Evolutionary conservation across 176 grass and related monocot species (phyloP), one percentile per base, ranked within the genome.

Genomic region (Eremochloa ophiuroides): DNA sequence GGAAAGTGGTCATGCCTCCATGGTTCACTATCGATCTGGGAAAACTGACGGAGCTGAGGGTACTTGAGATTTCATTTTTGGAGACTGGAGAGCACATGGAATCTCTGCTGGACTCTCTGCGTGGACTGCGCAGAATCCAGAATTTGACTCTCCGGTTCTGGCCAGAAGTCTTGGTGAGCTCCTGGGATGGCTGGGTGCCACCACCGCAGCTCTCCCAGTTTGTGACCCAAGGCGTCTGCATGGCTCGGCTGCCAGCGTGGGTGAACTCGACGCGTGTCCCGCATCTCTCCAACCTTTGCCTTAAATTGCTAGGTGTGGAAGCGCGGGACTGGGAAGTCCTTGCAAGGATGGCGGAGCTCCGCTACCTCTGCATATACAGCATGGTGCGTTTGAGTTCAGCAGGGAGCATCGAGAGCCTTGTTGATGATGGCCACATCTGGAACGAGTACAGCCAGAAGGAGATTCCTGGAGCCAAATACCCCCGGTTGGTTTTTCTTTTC

Each of bases 341-440:
- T 61, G 58, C 9, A 13, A 23, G 10, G 58, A 61, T 61, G 58
- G 23, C 58, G 0, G 25, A 61, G 58, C 58, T 61, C 58, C 55
- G 17, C 22, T 61, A 6, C 25, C 25, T 61, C 58, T 5, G 23
- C 23, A 27, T 61, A 61, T 28, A 5, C 25, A 59, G 55, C 56
- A 60, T 3, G 10, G 9, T 13, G 12, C 10, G 9, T 23, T 60
- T 1, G n/a, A 60, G 3, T 11, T 27, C 3, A 27, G 56, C 23
- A 27, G 10, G 56, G 56, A 60, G 25, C 5, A 10, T 60, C 7
- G 25, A 60, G 23, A 27, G 2, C n/a, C 39, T 7, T 3, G 6
- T 43, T 13, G 82, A 80, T 0, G 91, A 93, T 10, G 85, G 87
- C 12, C 75, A 74, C 77, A 63, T 64, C 66, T 93, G 91, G 91